These are phyloP conservation scores for Xylaria sp. DNA, from an alignment of 2,329 filamentous ascomycete species.

Conservation along the genomic window DNA sequence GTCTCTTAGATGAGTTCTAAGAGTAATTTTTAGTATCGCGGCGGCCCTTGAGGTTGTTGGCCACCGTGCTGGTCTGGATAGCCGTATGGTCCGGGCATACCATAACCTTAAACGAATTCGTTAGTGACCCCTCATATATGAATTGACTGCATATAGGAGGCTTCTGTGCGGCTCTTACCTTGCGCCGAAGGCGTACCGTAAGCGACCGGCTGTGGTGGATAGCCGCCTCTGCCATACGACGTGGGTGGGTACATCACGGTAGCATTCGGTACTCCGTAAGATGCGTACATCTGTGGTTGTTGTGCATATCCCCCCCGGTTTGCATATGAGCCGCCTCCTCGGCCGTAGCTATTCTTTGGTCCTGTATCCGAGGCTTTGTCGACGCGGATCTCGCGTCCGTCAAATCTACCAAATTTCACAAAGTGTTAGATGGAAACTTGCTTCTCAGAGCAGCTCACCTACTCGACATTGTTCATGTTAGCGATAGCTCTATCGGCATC, in stretches of 20 bases:
- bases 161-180: constrained; percentile 49
- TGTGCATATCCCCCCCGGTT: constrained; percentile 51
- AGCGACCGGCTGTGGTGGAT: constrained; percentile 49
- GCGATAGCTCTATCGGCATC: constrained; percentile 82
- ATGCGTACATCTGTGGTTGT: constrained; percentile 51
- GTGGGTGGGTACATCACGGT: constrained; percentile 53
- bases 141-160: constrained; percentile 1
- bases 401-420: constrained; percentile 71
- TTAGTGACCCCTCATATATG: constrained; percentile 8
- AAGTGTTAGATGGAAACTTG: neutral
- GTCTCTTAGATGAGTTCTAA: neutral
- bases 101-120: constrained; percentile 43
- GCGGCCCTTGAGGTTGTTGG: constrained; percentile 54
- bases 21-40: constrained; percentile 54
- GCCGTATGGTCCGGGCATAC: constrained; percentile 50
- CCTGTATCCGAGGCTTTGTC: constrained; percentile 92
- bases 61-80: constrained; percentile 55
- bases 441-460: constrained; percentile 52
- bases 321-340: constrained; percentile 49
- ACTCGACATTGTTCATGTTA: constrained; percentile 92
- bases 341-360: constrained; percentile 65
- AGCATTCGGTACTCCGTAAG: constrained; percentile 53
- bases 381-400: constrained; percentile 92
- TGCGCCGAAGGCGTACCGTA: constrained; percentile 59
- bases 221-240: constrained; percentile 58